These are phyloP conservation scores for Phytophthora cryptogea DNA, from an alignment of 352 stramenopile species.

Conservation along the genomic window DNA sequence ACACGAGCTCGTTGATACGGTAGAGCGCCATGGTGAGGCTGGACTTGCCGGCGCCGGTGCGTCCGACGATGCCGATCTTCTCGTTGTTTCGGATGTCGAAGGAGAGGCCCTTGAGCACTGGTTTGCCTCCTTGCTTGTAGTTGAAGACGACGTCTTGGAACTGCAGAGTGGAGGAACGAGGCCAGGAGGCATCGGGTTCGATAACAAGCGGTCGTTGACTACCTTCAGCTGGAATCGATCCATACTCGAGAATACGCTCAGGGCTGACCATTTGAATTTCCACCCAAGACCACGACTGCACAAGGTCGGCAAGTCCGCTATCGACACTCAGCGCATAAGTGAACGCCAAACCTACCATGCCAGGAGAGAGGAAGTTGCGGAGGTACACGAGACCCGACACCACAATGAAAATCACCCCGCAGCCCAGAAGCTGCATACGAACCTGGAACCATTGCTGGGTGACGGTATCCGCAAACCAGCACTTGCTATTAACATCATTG, in stretches of 20 bases:
- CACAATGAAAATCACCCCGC: conserved; percentile 41
- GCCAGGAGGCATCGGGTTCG: conserved; percentile 55
- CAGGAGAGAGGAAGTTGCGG: conserved; percentile 43
- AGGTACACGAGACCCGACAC: conserved; percentile 44
- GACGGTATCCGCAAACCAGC: conserved; percentile 34
- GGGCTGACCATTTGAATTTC: conserved; percentile 65
- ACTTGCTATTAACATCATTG: conserved; percentile 35
- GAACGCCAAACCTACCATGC: conserved; percentile 86
- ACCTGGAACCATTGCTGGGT: conserved; percentile 49
- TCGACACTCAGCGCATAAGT: conserved; percentile 88
- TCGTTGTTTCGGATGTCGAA: conserved; percentile 63
- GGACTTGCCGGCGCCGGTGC: conserved; percentile 88
- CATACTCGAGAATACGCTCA: conserved; percentile 56
- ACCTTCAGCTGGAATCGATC: conserved; percentile 28
- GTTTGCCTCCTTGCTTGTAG: conserved; percentile 62
- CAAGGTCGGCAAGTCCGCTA: conserved; percentile 69
- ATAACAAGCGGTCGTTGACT: conserved; percentile 22
- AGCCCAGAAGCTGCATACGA: conserved; percentile 60
- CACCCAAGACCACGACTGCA: conserved; percentile 50
- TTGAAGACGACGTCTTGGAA: conserved; percentile 85
- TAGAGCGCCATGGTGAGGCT: conserved; percentile 87
- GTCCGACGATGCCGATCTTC: conserved; percentile 86
- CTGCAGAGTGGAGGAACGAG: conserved; percentile 58
- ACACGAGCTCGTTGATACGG: conserved; percentile 77
- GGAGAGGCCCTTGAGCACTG: conserved; percentile 57